Base-by-base conservation (phyloP, 139 green algal genomes). In the Auxenochlorella pyrenoidosa region DNA sequence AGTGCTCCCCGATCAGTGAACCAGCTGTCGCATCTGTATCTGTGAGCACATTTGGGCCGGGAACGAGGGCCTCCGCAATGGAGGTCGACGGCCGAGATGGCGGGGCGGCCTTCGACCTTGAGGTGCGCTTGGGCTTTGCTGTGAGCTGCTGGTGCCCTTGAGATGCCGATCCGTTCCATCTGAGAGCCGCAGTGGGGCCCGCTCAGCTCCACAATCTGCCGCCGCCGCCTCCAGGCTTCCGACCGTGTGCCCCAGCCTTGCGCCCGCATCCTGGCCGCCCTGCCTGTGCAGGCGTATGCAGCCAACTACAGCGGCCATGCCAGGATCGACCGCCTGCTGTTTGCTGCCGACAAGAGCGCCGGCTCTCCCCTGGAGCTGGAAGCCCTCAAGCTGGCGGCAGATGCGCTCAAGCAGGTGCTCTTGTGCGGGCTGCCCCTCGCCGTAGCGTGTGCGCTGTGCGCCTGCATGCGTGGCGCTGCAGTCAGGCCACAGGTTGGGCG, bases 251-350 rank as follows among this genome's bases (percentile, higher is more conserved):
- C 41, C 18, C 60, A 8, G 15, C 70, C 44, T 28, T 19, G 32
- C 30, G 5, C 68, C 77, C 75, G 3, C n/a, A n/a, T n/a, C n/a
- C n/a, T n/a, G n/a, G n/a, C n/a, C n/a, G n/a, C n/a, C n/a, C n/a
- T n/a, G n/a, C n/a, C n/a, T n/a, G n/a, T 90, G 79, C 93, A 98
- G 95, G 89, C 86, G 0, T 97, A 96, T 82, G 92, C 95, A 19
- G 79, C 85, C 16, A 93, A 90, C 73, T 98, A 97, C 87, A 94
- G 81, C 10, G 93, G 92, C 0, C 94, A 97, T 79, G 92, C 90
- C 0, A 95, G 93, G 65, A 89, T 97, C 6, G 84, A 95, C 54
- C 89, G 95, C 44, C 91, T 98, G 15, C 18, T 97, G 12, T 97
- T 96, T 88, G 94, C 97, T 13, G 94, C 95, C 8, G 89, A 96